Percentiles rank a stretch among this genome's conserved stretches.
These are phyloP conservation scores for Hericium coralloides DNA, from an alignment of 768 basidiomycete species.

Conservation along the genomic window DNA sequence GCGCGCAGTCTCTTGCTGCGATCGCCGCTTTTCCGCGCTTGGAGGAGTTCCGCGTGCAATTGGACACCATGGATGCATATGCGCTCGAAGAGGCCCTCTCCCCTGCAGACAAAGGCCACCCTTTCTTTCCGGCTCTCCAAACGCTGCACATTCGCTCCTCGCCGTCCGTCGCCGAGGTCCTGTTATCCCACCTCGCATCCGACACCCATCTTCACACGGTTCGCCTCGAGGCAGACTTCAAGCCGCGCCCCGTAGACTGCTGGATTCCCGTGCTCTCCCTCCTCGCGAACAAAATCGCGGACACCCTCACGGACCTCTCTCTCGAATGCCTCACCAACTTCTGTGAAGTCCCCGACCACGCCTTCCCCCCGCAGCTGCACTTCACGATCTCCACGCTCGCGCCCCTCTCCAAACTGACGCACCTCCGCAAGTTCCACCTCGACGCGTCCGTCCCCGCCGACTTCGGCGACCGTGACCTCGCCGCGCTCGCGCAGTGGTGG, in stretches of 20 bases:
- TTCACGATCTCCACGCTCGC: slow-evolving; percentile 18
- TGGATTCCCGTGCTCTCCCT: slow-evolving; percentile 12
- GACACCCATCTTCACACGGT: slow-evolving; percentile 4
- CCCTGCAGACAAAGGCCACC: not conserved
- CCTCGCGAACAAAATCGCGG: slow-evolving; percentile 8
- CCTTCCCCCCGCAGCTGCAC: slow-evolving; percentile 13
- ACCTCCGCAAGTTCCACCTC: slow-evolving; percentile 18
- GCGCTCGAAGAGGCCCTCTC: slow-evolving; percentile 5
- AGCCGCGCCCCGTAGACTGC: slow-evolving; percentile 11
- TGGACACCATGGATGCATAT: slow-evolving; percentile 5
- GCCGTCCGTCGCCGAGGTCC: slow-evolving; percentile 4
- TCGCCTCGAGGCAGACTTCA: slow-evolving; percentile 13
- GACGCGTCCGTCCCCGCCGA: slow-evolving; percentile 18
- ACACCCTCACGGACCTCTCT: slow-evolving; percentile 8
- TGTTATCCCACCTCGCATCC: slow-evolving; percentile 8
- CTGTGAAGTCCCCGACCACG: slow-evolving; percentile 12
- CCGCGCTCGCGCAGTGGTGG: slow-evolving; percentile 21
- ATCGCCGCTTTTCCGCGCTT: slow-evolving; percentile 10
- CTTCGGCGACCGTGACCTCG: slow-evolving; percentile 19
- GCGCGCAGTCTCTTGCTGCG: slow-evolving; percentile 12
- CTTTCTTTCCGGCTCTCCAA: slow-evolving; percentile 10
- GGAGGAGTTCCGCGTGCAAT: slow-evolving; percentile 12
- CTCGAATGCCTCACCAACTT: slow-evolving; percentile 12
- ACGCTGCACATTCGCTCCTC: slow-evolving; percentile 9
- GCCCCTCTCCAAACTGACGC: slow-evolving; percentile 18